Evolutionary conservation across 2,329 filamentous ascomycete species (phyloP), one percentile per base, ranked within the genome.

Genomic region (Neonectria sp.): DNA sequence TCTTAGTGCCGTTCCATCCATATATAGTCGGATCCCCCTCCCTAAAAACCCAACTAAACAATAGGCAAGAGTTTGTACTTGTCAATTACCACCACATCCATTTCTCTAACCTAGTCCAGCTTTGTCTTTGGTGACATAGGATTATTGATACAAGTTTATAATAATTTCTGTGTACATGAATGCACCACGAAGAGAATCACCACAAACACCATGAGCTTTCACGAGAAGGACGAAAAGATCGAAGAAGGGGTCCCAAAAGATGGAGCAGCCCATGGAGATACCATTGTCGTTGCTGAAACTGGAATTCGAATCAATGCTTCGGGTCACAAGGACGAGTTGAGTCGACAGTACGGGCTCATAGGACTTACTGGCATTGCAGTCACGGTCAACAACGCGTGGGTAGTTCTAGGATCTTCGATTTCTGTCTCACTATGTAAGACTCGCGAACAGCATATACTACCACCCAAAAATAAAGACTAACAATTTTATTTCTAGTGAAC

Each of bases 311-410:
- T 73, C 6, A 73, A 74, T 31, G 73, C 67, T 0, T 73, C 70
- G 1, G 74, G 73, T 0, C 73, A 76, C n/a, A 48, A 43, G 1
- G 74, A 76, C 13, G 70, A 76, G 25, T 65, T 76, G 1, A 69
- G 53, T 6, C 67, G 74, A 1, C 74, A 76, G 27, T 76, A 75
- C 27, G 74, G 74, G 0, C 70, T 76, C 0, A 29, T 76, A 1
- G 74, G 74, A 0, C 68, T 76, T 0, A 76, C 74, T 1, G 74
- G 74, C 1, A 73, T 75, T 11, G 74, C 74, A 6, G 73, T 76
- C 0, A 76, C 74, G 0, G 74, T 76, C 35, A 76, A 76, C 40
- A 76, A 76, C 52, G 74, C 74, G 0, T 76, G 74, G 74, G 74
- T 76, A 0, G 74, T 76, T 2, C 59, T 76, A 0, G 73, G 74